phyloP scores from a whole-genome alignment of 2,329 filamentous ascomycete species.

The Penicillium concentricum region DNA sequence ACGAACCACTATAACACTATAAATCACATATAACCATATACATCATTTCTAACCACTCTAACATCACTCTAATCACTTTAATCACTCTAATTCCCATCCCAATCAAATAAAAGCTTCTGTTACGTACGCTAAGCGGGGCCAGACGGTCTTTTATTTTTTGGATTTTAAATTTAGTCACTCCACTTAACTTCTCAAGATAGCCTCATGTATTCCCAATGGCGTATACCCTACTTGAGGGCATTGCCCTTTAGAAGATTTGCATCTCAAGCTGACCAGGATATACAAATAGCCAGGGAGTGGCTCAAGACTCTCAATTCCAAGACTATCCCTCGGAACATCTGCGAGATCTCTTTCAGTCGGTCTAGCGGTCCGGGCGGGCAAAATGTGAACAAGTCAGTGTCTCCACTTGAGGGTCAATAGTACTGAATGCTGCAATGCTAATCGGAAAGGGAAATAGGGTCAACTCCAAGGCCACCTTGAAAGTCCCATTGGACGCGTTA shows the following conservation, averaged over 20 bases:
- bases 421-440: conserved; percentile 3
- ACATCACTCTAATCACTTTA: background rate
- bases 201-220: conserved; percentile 3
- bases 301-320: conserved; percentile 53
- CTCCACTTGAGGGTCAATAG: conserved; percentile 12
- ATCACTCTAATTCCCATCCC: background rate
- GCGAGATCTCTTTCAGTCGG: conserved; percentile 61
- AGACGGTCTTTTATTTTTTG: background rate
- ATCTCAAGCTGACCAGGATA: conserved; percentile 22
- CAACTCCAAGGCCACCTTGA: conserved; percentile 66
- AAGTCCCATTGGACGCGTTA: conserved; percentile 53
- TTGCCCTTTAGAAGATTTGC: conserved; percentile 27
- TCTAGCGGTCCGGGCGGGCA: conserved; percentile 66
- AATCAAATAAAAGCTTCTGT: background rate
- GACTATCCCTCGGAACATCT: conserved; percentile 56
- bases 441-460: conserved; percentile 47
- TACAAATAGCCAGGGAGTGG: conserved; percentile 55
- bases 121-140: conserved; percentile 6
- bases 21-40: too few species aligned
- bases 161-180: conserved; percentile 15
- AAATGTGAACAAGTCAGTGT: conserved; percentile 65
- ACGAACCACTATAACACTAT: background rate
- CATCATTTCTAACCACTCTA: background rate
- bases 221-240: conserved; percentile 4
- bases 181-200: background rate